Conservation (phyloP, 2,329 filamentous ascomycete genomes). For the Arthrobotrys sphaeroides region DNA sequence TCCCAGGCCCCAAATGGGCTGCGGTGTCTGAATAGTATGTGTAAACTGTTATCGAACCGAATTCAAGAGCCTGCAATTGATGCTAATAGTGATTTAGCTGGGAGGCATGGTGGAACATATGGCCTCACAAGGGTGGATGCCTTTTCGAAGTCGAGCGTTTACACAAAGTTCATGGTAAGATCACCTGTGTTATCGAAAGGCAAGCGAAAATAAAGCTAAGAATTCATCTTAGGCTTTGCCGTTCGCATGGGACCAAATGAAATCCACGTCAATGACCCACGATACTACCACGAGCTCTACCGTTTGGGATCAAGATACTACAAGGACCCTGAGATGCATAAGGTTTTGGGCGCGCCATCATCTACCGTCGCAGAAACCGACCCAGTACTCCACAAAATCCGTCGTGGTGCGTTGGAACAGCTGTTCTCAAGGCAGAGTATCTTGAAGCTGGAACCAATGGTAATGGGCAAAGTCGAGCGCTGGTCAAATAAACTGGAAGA, state of each 20-base stretch:
- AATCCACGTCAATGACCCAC: constrained; percentile 22
- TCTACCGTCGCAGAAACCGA: constrained; percentile 22
- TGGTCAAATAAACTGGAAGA: constrained; percentile 21
- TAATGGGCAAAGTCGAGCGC: constrained; percentile 21
- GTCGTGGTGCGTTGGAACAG: constrained; percentile 16
- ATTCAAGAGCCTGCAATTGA: background rate
- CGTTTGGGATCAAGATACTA: constrained; percentile 25
- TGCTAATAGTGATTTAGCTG: background rate
- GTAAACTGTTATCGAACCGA: background rate
- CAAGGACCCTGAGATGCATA: constrained; percentile 34
- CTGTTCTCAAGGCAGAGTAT: constrained; percentile 33
- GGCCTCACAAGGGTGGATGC: constrained; percentile 15
- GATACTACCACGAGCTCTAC: constrained; percentile 28
- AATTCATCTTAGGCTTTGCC: background rate
- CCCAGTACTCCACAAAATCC: constrained; percentile 16
- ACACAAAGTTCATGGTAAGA: constrained; percentile 14
- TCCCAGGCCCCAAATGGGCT: constrained; percentile 23
- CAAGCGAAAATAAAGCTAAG: background rate
- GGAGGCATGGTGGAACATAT: constrained; percentile 34
- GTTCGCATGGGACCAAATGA: constrained; percentile 27
- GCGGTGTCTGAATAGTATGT: constrained; percentile 29
- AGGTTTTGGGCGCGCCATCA: constrained; percentile 21
- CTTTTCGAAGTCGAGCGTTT: constrained; percentile 26
- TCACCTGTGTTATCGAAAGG: background rate
- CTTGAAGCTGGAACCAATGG: constrained; percentile 20